These are phyloP conservation scores for Canavalia gladiata DNA, from an alignment of 306 rosid species.

Conservation along the genomic window DNA sequence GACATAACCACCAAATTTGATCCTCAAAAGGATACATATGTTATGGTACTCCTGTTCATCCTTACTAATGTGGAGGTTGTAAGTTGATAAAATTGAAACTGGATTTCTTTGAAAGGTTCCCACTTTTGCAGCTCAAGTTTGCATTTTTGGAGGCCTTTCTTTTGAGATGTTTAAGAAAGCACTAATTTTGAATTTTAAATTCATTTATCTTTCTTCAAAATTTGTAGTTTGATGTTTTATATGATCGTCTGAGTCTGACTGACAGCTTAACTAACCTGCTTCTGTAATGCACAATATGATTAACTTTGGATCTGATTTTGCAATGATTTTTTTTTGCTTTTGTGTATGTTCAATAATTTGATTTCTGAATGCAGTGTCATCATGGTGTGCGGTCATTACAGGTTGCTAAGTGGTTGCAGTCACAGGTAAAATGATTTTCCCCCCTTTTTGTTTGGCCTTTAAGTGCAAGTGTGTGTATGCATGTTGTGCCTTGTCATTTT, in stretches of 20 bases:
- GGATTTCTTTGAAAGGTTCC: slow-evolving; percentile 20
- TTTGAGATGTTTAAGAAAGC: slow-evolving; percentile 25
- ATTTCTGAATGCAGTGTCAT: slow-evolving; percentile 83
- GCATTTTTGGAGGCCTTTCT: slow-evolving; percentile 25
- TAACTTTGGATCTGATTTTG: background rate
- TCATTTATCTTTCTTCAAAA: background rate
- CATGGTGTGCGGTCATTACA: slow-evolving; percentile 91
- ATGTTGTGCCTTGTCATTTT: background rate
- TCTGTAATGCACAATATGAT: slow-evolving; percentile 5
- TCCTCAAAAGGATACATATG: slow-evolving; percentile 83
- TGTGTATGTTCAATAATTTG: slow-evolving; percentile 31
- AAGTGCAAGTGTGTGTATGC: background rate
- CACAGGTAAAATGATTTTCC: slow-evolving; percentile 67
- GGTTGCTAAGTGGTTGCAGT: slow-evolving; percentile 87
- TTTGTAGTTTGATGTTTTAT: background rate
- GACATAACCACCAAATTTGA: slow-evolving; percentile 74
- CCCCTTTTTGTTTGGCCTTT: background rate
- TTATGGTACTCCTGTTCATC: slow-evolving; percentile 61
- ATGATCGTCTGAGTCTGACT: background rate
- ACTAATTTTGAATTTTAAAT: background rate
- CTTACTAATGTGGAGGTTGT: slow-evolving; percentile 21
- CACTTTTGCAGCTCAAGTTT: background rate
- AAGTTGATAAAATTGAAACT: slow-evolving; percentile 14
- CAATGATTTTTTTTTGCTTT: background rate
- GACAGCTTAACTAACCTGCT: slow-evolving; percentile 15